phyloP scores from a whole-genome alignment of 768 basidiomycete genomes.

The Kwoniella shandongensis region DNA sequence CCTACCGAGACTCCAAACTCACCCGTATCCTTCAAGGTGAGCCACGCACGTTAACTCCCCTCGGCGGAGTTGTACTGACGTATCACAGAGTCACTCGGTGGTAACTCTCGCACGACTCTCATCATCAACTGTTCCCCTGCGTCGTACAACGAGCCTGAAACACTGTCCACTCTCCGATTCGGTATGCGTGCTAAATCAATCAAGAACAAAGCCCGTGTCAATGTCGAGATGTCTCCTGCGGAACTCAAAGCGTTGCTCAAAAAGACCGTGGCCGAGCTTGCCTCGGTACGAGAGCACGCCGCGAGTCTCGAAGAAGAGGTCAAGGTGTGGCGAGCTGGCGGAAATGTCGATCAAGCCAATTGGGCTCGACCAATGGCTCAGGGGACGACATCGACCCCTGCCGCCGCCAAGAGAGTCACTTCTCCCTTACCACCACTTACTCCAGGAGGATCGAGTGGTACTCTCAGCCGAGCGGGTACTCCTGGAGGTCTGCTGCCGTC shows the following conservation, averaged over 20 bases:
- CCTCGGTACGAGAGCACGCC: constrained; percentile 80
- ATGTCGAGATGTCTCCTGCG: constrained; percentile 88
- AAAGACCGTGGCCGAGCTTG: constrained; percentile 83
- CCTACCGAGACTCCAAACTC: constrained; percentile 97
- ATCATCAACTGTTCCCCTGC: constrained; percentile 97
- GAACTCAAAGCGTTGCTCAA: constrained; percentile 90
- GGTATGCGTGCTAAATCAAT: constrained; percentile 99
- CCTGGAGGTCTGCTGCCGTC: constrained; percentile 66
- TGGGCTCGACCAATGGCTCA: constrained; percentile 60
- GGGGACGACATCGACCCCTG: constrained; percentile 3
- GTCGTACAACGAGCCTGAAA: constrained; percentile 94
- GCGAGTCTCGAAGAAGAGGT: constrained; percentile 82
- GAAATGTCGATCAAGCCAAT: constrained; percentile 74
- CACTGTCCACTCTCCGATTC: constrained; percentile 93
- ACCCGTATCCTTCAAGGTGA: constrained; percentile 99
- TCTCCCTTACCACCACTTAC: constrained; percentile 67
- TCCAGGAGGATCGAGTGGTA: constrained; percentile 67
- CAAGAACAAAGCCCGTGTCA: constrained; percentile 99
- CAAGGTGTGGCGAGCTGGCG: constrained; percentile 82
- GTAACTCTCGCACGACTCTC: constrained; percentile 70
- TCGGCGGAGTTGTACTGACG: constrained; percentile 6
- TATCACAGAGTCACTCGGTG: constrained; percentile 50
- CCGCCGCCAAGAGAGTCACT: constrained; percentile 57
- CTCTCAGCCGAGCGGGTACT: constrained; percentile 56
- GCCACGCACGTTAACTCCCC: constrained; percentile 63